Base-by-base conservation (phyloP, 2,329 filamentous ascomycete species). In the Nectriaceae sp. region DNA sequence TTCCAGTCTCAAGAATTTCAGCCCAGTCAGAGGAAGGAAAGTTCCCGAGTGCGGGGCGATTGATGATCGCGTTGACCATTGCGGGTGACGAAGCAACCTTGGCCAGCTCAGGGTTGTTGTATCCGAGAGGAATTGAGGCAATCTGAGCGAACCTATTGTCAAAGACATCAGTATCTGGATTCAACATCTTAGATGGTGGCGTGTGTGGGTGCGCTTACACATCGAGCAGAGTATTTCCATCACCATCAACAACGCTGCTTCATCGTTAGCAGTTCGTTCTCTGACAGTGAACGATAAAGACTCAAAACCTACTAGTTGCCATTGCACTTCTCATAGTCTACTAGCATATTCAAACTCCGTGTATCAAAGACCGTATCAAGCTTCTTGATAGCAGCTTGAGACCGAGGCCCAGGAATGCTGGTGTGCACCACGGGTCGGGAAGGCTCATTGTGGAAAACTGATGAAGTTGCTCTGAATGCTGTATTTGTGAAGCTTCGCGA, bases 21-120 rank as follows among this genome's bases (percentile, higher is more conserved):
- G 85, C 83, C 89, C 89, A 96, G 70, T 91, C 87, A 63, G 85
- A 80, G 20, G 88, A 85, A 10, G 90, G 90, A 73, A 96, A 96
- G 79, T 93, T 95, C 63, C 90, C 90, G 53, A 94, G 79, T 0
- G 90, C 90, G 1, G 90, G 90, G 42, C 90, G 82, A 77, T 96
- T 95, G 78, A 95, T 88, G 61, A 96, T 73, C 45, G 88, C 82
- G 49, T 79, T 84, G 63, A 83, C 74, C 88, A 95, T 94, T 63
- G 90, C 86, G 22, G 85, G 83, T 44, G 85, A 87, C 50, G 80
- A 78, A 24, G 89, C 88, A 29, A 84, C 83, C 59, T 83, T 76
- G 56, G 81, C 75, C 53, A 96, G 79, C 54, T 78, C 73, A 5
- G 88, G 85, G 75, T 96, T 95, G 80, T 91, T 95, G 81, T 96